Base-by-base conservation (phyloP, 2,329 filamentous ascomycete species). In the Fusarium anthophilum region DNA sequence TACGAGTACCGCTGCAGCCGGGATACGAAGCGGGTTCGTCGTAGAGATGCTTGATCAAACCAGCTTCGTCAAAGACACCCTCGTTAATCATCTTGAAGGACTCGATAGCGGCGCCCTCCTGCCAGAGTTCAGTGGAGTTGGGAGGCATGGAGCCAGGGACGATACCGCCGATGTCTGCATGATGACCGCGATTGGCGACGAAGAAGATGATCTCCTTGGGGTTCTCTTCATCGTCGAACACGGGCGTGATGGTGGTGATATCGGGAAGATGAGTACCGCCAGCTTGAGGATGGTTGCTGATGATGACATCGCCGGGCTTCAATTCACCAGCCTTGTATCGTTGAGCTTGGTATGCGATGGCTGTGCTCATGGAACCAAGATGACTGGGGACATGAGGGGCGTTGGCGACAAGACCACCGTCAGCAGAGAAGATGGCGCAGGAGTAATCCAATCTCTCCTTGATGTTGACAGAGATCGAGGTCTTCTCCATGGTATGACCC, bases 401-500 rank as follows among this genome's bases (percentile, higher is more conserved):
- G 2, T 77, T 77, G 5, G 75, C 75, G 8, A 77, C 75, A 1
- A 77, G 59, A 1, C 73, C 68, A 0, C 75, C 75, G 89, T 92
- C 90, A 0, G 91, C 88, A 48, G 93, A 92, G 76, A 95, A 95
- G 0, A 95, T 83, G 4, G 93, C 93, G 64, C 93, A 95, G 0
- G 92, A 94, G 78, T 94, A 95, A 74, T 95, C 93, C 1, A 95
- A 85, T 22, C 93, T 87, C 78, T 95, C 93, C 76, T 95, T 92
- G 80, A 95, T 92, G 75, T 94, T 95, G 1, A 91, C 93, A 45
- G 89, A 92, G 28, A 95, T 91, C 73, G 90, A 91, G 0, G 92
- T 94, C 83, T 94, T 94, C 76, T 95, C 92, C 58, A 95, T 81
- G 6, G 92, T 91, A 50, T 91, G 87, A 0, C 93, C 92, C 93